Conservation (phyloP, 1,139 yeast species). For the Candida tropicalis region DNA sequence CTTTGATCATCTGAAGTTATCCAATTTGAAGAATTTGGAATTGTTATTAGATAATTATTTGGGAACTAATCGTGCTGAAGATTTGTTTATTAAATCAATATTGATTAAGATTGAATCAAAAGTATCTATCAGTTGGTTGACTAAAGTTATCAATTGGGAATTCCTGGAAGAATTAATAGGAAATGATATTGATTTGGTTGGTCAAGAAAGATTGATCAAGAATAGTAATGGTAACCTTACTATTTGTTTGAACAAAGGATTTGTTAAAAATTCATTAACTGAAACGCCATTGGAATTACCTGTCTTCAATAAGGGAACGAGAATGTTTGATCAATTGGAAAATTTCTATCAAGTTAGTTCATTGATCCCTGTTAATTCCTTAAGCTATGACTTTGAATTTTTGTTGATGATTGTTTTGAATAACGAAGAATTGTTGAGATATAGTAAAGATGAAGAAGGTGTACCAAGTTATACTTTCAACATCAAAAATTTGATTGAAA, state of each 20-base stretch:
- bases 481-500: conserved; percentile 59
- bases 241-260: conserved; percentile 55
- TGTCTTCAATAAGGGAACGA: neutral
- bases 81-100: conserved; percentile 58
- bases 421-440: conserved; percentile 59
- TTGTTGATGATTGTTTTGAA: conserved; percentile 57
- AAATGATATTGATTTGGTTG: conserved; percentile 48
- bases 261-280: conserved; percentile 51
- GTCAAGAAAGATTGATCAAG: conserved; percentile 47
- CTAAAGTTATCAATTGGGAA: conserved; percentile 66
- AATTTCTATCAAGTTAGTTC: conserved; percentile 23
- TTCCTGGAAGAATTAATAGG: conserved; percentile 45
- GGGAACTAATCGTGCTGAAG: conserved; percentile 67
- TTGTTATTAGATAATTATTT: conserved; percentile 35
- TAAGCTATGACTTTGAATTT: conserved; percentile 62
- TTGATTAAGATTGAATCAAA: conserved; percentile 59
- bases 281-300: conserved; percentile 10
- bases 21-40: conserved; percentile 31
- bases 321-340: conserved; percentile 25
- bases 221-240: conserved; percentile 39
- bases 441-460: conserved; percentile 24
- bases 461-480: conserved; percentile 41
- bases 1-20: conserved; percentile 48
- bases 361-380: conserved; percentile 16
- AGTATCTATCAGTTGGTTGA: conserved; percentile 57